These are phyloP conservation scores for Epithemia pelagica DNA, from an alignment of 108 stramenopile genomes.

Conservation along the genomic window DNA sequence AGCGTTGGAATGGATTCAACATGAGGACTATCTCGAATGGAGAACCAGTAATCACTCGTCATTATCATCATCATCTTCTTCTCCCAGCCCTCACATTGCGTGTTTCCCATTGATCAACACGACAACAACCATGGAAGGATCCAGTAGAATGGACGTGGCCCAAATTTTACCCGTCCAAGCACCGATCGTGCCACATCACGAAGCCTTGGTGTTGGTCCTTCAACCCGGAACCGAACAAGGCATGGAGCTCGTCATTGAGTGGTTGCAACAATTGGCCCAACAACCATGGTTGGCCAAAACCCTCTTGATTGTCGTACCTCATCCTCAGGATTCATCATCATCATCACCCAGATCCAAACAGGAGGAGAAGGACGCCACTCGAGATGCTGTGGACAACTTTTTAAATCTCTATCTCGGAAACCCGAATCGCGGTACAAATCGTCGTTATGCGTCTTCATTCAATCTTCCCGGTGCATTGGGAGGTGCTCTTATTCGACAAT, in stretches of 20 bases:
- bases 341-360: no score
- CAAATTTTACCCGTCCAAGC: conserved; percentile 32
- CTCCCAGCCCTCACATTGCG: background rate
- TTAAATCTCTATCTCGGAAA: conserved; percentile 33
- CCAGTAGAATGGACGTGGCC: conserved; percentile 39
- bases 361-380: conserved; percentile 6
- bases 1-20: background rate
- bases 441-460: background rate
- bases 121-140: no score
- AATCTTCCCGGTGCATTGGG: conserved; percentile 42
- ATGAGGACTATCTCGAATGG: background rate
- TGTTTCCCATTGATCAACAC: background rate
- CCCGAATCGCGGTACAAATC: background rate
- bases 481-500: conserved; percentile 50
- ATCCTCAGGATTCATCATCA: no score
- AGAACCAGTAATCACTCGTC: no score
- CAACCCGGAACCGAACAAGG: conserved; percentile 42
- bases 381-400: conserved; percentile 29
- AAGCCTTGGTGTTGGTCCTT: conserved; percentile 73
- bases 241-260: conserved; percentile 38
- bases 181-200: conserved; percentile 40
- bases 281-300: conserved; percentile 77
- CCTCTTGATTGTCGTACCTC: conserved; percentile 59
- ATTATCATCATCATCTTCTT: no score
- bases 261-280: conserved; percentile 37